phyloP scores from a whole-genome alignment of 139 green algal species.

The Limnomonas spitsbergensis region DNA sequence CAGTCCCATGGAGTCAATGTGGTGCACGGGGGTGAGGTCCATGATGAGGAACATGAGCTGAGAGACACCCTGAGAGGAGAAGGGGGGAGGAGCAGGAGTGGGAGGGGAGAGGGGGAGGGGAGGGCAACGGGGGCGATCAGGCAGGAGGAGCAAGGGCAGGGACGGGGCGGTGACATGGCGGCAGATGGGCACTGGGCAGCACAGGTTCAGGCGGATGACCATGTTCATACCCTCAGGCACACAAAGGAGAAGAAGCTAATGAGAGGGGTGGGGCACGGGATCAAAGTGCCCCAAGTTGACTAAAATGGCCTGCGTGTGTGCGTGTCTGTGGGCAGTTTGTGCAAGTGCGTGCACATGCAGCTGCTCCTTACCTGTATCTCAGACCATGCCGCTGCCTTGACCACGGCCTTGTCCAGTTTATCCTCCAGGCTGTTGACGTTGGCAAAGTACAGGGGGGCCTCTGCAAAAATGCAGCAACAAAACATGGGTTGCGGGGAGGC shows the following conservation, averaged over 20 bases:
- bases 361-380: not conserved
- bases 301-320: too few species aligned
- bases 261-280: too few species aligned
- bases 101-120: not conserved
- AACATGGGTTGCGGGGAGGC: not conserved
- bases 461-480: too few species aligned
- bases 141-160: too few species aligned
- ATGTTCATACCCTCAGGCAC: too few species aligned
- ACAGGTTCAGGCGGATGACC: too few species aligned
- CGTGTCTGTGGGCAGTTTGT: too few species aligned
- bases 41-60: conserved; percentile 3
- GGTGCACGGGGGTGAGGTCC: conserved; percentile 13
- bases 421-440: conserved; percentile 43
- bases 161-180: not conserved
- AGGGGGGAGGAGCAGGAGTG: not conserved
- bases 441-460: conserved; percentile 61
- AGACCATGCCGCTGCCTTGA: conserved; percentile 7
- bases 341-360: too few species aligned
- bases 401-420: conserved; percentile 6
- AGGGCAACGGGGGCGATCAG: too few species aligned
- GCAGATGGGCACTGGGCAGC: too few species aligned
- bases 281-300: too few species aligned
- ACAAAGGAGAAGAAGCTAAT: too few species aligned
- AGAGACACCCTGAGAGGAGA: not conserved
- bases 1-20: conserved; percentile 14